A percentile compares a stretch with the other conserved stretches of the same genome.
Conservation (phyloP, 106 monocot species). For the Phalaenopsis equestris region DNA sequence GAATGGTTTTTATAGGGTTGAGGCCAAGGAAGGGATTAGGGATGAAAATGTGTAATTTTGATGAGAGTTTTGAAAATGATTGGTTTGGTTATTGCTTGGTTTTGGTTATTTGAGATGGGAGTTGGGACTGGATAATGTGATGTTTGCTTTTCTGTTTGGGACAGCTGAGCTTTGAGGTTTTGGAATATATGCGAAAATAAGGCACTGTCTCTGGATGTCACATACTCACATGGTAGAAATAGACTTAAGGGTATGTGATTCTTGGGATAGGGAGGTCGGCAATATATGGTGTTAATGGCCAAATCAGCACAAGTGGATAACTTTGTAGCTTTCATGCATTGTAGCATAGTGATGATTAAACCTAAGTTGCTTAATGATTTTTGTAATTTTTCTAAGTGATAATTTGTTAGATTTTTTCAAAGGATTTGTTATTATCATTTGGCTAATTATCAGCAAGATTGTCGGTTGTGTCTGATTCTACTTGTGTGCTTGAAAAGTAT, state of each 20-base stretch:
- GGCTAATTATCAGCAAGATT: too few relatives aligned
- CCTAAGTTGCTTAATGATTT: too few relatives aligned
- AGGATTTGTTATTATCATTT: too few relatives aligned
- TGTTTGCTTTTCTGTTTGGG: not conserved
- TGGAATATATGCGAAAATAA: conserved; percentile 10
- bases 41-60: not conserved
- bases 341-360: too few relatives aligned
- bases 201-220: not conserved
- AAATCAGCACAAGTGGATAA: not conserved
- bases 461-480: too few relatives aligned
- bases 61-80: not conserved
- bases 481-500: too few relatives aligned
- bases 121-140: not conserved
- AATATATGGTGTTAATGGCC: not conserved
- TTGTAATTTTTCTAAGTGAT: too few relatives aligned
- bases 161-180: not conserved
- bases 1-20: not conserved
- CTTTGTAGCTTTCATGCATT: not conserved
- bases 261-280: not conserved
- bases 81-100: not conserved
- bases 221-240: not conserved
- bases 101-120: not conserved
- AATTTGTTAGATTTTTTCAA: too few relatives aligned
- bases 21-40: too few relatives aligned
- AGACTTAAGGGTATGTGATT: not conserved